Evolutionary conservation across 2,329 filamentous ascomycete species (phyloP), one percentile per base, ranked within the genome.

Genomic region (Neoarthrinium moseri): DNA sequence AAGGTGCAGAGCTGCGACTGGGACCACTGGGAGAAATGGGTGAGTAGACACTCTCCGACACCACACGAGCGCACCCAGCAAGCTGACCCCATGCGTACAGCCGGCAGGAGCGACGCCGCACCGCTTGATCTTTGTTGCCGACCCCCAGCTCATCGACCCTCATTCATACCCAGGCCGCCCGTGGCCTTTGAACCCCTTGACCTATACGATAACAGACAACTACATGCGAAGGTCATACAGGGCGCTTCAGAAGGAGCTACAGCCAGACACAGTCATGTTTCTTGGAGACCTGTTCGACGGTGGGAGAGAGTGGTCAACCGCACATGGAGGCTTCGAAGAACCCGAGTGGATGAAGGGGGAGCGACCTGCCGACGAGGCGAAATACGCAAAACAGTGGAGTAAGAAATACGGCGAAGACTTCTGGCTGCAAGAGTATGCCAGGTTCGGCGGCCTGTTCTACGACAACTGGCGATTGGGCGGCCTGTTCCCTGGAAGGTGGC

Each of bases 241-340:
- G n/a, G 78, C 85, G 43, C 77, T 97, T 47, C 90, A 96, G 59
- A 71, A 78, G 15, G 71, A 81, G 15, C 74, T 97, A 12, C 80
- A 81, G n/a, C 94, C 94, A 0, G 90, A 96, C 62, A 91, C 88
- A 13, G 74, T 95, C 1, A 81, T 96, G 61, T 97, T 99, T 61
- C 73, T 99, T 0, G 94, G 94, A 6, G 94, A 99, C 62, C 72
- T 99, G 1, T 96, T 99, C 59, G 94, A 99, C 61, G 94, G 94
- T 4, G 94, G 94, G 7, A 81, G 94, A 55, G 94, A 99, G 72
- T 99, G 94, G 94, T 87, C 85, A 55, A 92, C 91, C 11, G 71
- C 67, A 3, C 74, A 74, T 20, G 85, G 80, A 34, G 66, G 75
- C 36, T 82, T 81, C 43, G 67, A 74, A 20, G 82, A 86, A 52